Evolutionary conservation across 192 early-diverging fungal species (phyloP).

Genomic region (Mortierella antarctica): DNA sequence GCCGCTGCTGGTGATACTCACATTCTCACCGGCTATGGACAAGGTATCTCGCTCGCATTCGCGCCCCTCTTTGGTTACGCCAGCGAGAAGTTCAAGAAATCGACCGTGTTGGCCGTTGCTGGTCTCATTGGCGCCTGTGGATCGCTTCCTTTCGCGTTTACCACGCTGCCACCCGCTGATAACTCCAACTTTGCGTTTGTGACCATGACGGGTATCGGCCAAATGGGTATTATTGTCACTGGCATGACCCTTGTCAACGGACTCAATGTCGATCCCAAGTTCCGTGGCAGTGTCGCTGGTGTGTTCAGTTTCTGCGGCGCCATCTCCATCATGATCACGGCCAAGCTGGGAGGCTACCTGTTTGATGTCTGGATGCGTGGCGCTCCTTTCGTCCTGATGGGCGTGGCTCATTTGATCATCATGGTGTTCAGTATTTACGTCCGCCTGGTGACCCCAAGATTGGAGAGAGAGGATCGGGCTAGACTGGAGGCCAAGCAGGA

Average conservation of each 20-base stretch:
- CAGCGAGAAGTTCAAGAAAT: conserved; percentile 48
- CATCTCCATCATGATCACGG: conserved; percentile 70
- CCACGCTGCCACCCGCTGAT: conserved; percentile 53
- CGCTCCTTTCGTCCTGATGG: conserved; percentile 62
- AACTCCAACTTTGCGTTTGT: conserved; percentile 56
- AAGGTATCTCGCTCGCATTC: conserved; percentile 72
- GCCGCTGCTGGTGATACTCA: conserved; percentile 43
- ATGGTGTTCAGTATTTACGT: conserved; percentile 41
- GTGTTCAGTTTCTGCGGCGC: conserved; percentile 72
- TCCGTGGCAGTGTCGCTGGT: conserved; percentile 73
- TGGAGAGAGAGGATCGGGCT: conserved; percentile 22
- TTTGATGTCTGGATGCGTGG: conserved; percentile 65
- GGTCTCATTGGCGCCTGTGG: conserved; percentile 61
- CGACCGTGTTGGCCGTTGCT: conserved; percentile 50
- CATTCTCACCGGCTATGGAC: conserved; percentile 64
- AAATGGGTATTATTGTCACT: conserved; percentile 74
- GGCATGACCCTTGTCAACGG: conserved; percentile 72
- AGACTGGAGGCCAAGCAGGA: too few relatives aligned
- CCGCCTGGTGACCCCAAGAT: conserved; percentile 19
- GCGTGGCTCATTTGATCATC: conserved; percentile 52
- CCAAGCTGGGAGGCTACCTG: conserved; percentile 69
- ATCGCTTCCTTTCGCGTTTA: conserved; percentile 63
- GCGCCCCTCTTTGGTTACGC: conserved; percentile 68
- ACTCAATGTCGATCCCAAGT: conserved; percentile 52
- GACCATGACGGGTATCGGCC: conserved; percentile 62